Percentiles rank a stretch among this genome's conserved stretches.
phyloP scores from a whole-genome alignment of 2,329 filamentous ascomycete species.

The Tolypocladium tropicale region DNA sequence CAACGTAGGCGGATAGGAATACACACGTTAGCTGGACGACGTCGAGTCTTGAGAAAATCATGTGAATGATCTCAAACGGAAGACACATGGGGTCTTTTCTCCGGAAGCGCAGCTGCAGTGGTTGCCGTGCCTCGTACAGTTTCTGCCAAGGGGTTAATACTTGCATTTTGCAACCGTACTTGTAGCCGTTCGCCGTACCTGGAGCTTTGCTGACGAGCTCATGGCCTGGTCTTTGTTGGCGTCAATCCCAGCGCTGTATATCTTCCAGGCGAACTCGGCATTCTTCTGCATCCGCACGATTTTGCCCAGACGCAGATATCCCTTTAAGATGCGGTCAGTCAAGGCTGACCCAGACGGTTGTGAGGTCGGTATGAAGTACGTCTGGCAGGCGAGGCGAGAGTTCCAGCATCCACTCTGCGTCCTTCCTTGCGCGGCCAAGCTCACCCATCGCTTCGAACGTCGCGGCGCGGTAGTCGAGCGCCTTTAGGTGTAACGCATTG shows the following conservation, averaged over 20 bases:
- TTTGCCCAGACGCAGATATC: conserved; percentile 31
- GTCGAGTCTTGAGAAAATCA: conserved; percentile 24
- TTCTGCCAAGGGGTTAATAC: conserved; percentile 13
- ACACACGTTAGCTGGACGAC: conserved; percentile 20
- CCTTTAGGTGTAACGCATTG: conserved; percentile 25
- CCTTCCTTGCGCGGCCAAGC: conserved; percentile 24
- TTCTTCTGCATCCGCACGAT: conserved; percentile 26
- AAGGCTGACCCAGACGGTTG: neutral
- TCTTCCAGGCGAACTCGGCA: conserved; percentile 26
- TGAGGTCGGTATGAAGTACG: conserved; percentile 13
- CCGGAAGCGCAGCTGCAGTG: conserved; percentile 21
- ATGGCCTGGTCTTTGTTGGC: conserved; percentile 14
- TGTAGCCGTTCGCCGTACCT: conserved; percentile 12
- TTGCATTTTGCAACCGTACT: neutral
- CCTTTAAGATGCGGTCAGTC: conserved; percentile 15
- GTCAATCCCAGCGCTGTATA: conserved; percentile 28
- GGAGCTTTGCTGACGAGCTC: conserved; percentile 20
- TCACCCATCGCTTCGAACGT: conserved; percentile 27
- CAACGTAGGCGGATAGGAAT: neutral
- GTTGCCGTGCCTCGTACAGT: conserved; percentile 22
- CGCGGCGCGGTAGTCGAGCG: conserved; percentile 29
- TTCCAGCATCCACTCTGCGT: conserved; percentile 33
- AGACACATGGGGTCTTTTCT: conserved; percentile 24
- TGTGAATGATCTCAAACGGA: conserved; percentile 24
- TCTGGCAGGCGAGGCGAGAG: conserved; percentile 29